These are phyloP conservation scores for Saccharum spontaneum DNA, from an alignment of 176 grass and related monocot genomes.

Conservation along the genomic window DNA sequence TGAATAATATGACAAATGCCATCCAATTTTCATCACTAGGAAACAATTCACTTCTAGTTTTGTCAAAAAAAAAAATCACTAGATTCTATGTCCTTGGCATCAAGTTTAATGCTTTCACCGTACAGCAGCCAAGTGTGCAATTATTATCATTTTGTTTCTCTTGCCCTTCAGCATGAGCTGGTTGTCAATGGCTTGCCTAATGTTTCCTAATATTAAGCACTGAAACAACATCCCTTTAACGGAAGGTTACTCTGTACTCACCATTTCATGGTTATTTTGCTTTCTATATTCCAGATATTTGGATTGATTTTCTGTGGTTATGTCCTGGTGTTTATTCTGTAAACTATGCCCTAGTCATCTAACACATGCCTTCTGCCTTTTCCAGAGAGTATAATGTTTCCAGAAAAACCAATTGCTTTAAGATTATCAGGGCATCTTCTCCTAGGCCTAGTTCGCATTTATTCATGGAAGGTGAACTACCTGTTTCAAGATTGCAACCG, in stretches of 20 bases:
- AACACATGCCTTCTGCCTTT: slow-evolving; percentile 9
- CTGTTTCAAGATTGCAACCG: slow-evolving; percentile 71
- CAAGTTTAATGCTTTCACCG: background rate
- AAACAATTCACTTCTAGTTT: background rate
- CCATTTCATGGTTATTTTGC: background rate
- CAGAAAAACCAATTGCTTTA: slow-evolving; percentile 79
- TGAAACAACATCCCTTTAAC: background rate
- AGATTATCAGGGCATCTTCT: slow-evolving; percentile 90
- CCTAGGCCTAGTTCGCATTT: slow-evolving; percentile 87
- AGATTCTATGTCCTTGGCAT: background rate
- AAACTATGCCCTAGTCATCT: background rate
- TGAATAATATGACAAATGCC: background rate
- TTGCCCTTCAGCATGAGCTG: background rate
- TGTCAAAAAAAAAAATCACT: background rate
- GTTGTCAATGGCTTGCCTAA: background rate
- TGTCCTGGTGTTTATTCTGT: background rate
- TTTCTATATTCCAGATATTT: slow-evolving; percentile 2
- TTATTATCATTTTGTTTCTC: background rate
- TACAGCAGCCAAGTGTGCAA: background rate
- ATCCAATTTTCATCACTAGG: background rate
- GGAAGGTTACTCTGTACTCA: background rate
- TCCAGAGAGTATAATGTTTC: slow-evolving; percentile 74
- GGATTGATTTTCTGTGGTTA: background rate
- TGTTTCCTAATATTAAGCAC: background rate
- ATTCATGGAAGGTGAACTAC: slow-evolving; percentile 91